Base-by-base conservation (phyloP, 306 rosid genomes). In the Astragalus glycyphyllos region DNA sequence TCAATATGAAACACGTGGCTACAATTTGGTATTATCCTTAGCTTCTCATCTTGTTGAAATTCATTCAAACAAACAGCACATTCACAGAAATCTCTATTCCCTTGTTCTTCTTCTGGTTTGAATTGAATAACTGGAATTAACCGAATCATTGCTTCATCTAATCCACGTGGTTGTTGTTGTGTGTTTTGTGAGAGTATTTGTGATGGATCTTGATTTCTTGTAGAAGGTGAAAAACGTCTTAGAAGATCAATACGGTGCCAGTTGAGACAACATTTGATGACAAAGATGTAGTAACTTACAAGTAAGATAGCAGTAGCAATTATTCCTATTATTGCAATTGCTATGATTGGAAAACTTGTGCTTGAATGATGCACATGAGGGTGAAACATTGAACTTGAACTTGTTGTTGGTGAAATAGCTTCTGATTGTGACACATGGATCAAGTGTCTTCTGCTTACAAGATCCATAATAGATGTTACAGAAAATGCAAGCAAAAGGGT, bases 191-290 rank as follows among this genome's bases (percentile, higher is more conserved):
- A 76, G 66, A 75, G 54, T 8, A 16, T 59, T 64, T 76, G 34
- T 4, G 78, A 57, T 5, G 80, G 76, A 23, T 81, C 89, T 26
- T 83, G 84, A 2, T 75, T 78, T 7, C 77, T 84, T 11, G 84
- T 58, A 0, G 99, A 87, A 0, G 84, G 90, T 0, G 95, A 87
- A 53, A 89, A 88, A 0, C 99, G 88, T 20, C 96, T 40, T 29
- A 95, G 83, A 41, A 95, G 50, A 72, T 91, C 99, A 58, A 95
- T 87, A 3, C 92, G 86, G 85, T 94, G 99, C 99, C 99, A 94
- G 58, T 75, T 89, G 67, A 94, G 92, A 74, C 99, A 94, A 86
- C 99, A 91, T 46, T 94, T 94, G 86, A 94, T 94, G 54, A 94
- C 97, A 71, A 94, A 94, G 80, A 94, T 75, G 84, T 94, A 94